Conservation (phyloP, 345 rosid species). For the Lenwebbia sp. region DNA sequence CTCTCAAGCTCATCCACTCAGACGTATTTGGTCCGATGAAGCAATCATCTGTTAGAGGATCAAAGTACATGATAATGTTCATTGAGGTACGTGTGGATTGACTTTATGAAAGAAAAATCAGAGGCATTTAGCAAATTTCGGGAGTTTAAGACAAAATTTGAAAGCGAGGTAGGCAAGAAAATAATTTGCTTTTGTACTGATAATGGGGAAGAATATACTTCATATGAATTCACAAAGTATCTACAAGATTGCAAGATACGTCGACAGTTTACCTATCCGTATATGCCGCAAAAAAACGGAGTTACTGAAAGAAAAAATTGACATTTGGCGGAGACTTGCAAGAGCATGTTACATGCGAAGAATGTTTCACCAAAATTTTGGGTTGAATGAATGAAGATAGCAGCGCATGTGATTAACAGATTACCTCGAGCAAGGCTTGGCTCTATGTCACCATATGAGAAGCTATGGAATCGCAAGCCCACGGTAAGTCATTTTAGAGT, state of each 20-base stretch:
- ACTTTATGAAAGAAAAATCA: background rate
- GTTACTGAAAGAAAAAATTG: background rate
- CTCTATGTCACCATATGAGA: slow-evolving; percentile 2
- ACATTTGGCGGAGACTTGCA: background rate
- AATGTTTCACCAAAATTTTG: background rate
- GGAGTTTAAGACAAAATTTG: background rate
- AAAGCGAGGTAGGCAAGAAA: background rate
- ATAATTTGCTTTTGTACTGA: background rate
- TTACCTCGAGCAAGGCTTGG: background rate
- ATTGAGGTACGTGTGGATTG: background rate
- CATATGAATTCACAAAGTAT: background rate
- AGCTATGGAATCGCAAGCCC: background rate
- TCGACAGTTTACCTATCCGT: too few relatives aligned
- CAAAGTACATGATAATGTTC: slow-evolving; percentile 1
- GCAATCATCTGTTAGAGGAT: background rate
- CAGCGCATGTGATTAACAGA: background rate
- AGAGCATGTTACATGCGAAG: slow-evolving; percentile 4
- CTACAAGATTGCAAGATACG: too few relatives aligned
- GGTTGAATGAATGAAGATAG: background rate
- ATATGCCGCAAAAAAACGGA: too few relatives aligned
- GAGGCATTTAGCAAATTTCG: background rate
- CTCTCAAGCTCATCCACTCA: slow-evolving; percentile 2
- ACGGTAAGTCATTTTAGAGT: background rate
- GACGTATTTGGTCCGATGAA: slow-evolving; percentile 2
- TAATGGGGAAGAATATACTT: background rate